A percentile compares a stretch with the other conserved stretches of the same genome.
These are phyloP conservation scores for Cucumis hystrix DNA, from an alignment of 306 rosid species.

Conservation along the genomic window DNA sequence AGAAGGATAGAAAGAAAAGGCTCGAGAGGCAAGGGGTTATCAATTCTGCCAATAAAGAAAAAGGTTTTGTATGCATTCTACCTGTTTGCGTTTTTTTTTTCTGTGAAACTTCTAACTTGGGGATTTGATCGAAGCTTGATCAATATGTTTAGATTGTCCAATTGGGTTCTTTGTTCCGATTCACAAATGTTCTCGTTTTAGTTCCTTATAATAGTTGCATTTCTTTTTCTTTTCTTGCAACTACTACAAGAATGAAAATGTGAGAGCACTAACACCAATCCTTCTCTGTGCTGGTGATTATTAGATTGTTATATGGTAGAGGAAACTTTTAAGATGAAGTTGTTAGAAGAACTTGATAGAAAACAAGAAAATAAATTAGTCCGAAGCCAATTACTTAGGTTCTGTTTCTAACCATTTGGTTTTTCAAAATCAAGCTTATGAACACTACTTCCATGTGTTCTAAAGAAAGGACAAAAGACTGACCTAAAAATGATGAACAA, in stretches of 20 bases:
- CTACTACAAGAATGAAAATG: background rate
- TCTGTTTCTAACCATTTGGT: too few species aligned
- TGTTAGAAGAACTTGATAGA: background rate
- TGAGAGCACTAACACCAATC: background rate
- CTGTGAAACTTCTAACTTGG: background rate
- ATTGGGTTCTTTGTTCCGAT: background rate
- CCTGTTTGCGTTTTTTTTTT: background rate
- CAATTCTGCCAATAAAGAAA: constrained; percentile 67
- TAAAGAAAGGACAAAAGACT: too few species aligned
- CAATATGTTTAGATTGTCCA: background rate
- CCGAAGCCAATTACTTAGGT: background rate
- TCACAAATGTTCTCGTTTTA: background rate
- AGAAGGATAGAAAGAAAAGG: constrained; percentile 75
- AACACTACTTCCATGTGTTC: too few species aligned
- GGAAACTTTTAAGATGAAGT: background rate
- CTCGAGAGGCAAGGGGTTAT: constrained; percentile 68
- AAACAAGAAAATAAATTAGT: background rate
- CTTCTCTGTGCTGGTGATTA: background rate
- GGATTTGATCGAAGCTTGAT: background rate
- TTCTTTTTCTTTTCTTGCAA: background rate
- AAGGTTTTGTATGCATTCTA: constrained; percentile 25
- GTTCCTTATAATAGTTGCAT: background rate
- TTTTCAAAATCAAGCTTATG: too few species aligned
- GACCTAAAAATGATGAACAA: too few species aligned
- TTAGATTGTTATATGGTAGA: background rate